phyloP scores from a whole-genome alignment of 2,329 filamentous ascomycete genomes.

The Raffaelea ambrosiae region DNA sequence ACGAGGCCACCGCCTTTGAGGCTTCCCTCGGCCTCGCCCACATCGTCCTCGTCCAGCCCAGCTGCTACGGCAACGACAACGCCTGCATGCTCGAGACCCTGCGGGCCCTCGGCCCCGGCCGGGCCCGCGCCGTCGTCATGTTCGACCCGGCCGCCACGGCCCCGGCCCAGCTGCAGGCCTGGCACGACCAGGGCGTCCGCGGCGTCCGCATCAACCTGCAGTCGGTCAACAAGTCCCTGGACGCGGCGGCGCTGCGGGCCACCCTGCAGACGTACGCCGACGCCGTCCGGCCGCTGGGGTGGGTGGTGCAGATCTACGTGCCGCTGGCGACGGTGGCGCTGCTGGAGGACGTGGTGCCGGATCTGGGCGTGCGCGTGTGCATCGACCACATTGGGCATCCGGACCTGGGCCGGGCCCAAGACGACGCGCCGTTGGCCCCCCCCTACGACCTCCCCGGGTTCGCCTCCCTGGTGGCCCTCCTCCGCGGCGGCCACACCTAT shows the following conservation, averaged over 20 bases:
- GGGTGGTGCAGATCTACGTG: slow-evolving; percentile 52
- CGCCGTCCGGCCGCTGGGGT: slow-evolving; percentile 38
- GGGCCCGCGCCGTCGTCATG: neutral
- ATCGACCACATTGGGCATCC: slow-evolving; percentile 53
- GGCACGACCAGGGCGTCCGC: slow-evolving; percentile 50
- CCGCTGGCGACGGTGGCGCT: slow-evolving; percentile 31
- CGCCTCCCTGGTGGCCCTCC: slow-evolving; percentile 34
- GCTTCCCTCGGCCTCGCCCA: slow-evolving; percentile 38
- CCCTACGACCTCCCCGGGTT: slow-evolving; percentile 22
- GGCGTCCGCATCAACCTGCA: slow-evolving; percentile 52
- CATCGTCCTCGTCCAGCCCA: slow-evolving; percentile 53
- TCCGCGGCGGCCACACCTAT: slow-evolving; percentile 39
- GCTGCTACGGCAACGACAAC: slow-evolving; percentile 54
- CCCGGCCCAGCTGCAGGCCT: slow-evolving; percentile 43
- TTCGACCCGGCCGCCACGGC: slow-evolving; percentile 24
- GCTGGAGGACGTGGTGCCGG: slow-evolving; percentile 20
- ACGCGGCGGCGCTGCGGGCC: slow-evolving; percentile 27
- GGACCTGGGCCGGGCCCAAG: slow-evolving; percentile 32
- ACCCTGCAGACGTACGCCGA: slow-evolving; percentile 39
- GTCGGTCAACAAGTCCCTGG: slow-evolving; percentile 36
- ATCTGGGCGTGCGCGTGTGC: slow-evolving; percentile 44
- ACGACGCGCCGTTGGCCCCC: slow-evolving; percentile 28
- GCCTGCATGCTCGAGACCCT: slow-evolving; percentile 48
- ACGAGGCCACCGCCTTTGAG: neutral
- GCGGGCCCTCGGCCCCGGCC: slow-evolving; percentile 32